These are phyloP conservation scores for Xylaria sp. DNA, from an alignment of 2,329 filamentous ascomycete species.

Conservation along the genomic window DNA sequence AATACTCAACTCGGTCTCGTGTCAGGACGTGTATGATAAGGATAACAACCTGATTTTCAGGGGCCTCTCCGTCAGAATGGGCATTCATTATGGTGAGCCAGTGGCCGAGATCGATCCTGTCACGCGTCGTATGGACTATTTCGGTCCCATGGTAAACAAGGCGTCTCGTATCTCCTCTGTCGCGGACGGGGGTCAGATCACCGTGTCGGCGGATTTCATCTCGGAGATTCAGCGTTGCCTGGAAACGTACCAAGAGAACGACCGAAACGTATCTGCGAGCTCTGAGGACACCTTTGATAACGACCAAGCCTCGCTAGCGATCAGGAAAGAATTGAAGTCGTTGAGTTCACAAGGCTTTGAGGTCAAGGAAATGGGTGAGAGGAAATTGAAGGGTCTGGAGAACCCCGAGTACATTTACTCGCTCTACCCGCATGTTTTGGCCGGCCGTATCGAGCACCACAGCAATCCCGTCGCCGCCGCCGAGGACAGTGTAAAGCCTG, in stretches of 20 bases:
- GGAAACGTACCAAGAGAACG: constrained; percentile 85
- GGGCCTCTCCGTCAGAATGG: constrained; percentile 94
- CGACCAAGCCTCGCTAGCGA: constrained; percentile 72
- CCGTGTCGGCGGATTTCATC: constrained; percentile 95
- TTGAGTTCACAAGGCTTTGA: constrained; percentile 92
- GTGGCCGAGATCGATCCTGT: constrained; percentile 96
- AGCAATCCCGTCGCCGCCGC: constrained; percentile 44
- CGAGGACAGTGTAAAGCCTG: constrained; percentile 56
- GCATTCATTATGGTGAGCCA: constrained; percentile 91
- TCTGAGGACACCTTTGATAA: constrained; percentile 77
- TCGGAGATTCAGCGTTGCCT: constrained; percentile 91
- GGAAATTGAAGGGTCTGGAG: constrained; percentile 93
- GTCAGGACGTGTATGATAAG: constrained; percentile 79
- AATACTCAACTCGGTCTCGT: constrained; percentile 82
- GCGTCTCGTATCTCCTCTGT: constrained; percentile 91
- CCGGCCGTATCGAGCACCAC: constrained; percentile 76
- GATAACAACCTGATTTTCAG: constrained; percentile 91
- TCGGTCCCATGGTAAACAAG: constrained; percentile 98
- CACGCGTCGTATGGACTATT: constrained; percentile 98
- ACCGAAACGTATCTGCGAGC: constrained; percentile 67
- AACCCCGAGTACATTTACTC: constrained; percentile 96
- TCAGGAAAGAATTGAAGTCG: constrained; percentile 84
- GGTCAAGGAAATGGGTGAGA: constrained; percentile 93
- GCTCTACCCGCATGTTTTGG: constrained; percentile 87
- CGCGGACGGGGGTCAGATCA: constrained; percentile 95